Evolutionary conservation across 179 eudicot genomes (phyloP).

Genomic region (Pouteria campechiana): DNA sequence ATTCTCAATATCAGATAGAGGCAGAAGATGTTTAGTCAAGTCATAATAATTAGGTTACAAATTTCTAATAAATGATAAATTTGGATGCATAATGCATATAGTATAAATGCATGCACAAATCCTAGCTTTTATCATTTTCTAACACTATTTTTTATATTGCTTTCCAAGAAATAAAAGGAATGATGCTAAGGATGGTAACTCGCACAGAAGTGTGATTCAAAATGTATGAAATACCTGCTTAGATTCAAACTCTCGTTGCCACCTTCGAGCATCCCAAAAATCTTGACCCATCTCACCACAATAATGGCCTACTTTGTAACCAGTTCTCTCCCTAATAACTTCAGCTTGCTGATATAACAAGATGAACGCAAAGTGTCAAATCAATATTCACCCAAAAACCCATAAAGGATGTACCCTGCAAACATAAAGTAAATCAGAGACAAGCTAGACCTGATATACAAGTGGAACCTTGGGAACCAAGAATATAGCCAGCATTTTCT

Average conservation of each 20-base stretch:
- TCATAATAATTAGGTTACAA: no score
- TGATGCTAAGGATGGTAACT: no score
- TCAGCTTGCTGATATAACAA: conserved; percentile 77
- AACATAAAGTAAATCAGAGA: not conserved
- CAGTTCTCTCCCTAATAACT: conserved; percentile 88
- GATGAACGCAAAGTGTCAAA: not conserved
- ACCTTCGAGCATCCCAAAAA: conserved; percentile 92
- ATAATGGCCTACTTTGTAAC: conserved; percentile 89
- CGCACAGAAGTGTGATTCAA: not conserved
- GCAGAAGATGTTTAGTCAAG: no score
- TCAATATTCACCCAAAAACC: not conserved
- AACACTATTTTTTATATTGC: no score
- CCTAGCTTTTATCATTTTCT: no score
- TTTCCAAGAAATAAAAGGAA: no score
- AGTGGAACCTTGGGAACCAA: conserved; percentile 97
- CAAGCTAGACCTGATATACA: conserved; percentile 75
- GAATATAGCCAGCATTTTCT: conserved; percentile 78
- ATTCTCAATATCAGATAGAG: no score
- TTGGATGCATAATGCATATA: no score
- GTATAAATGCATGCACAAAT: no score
- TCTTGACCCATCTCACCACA: conserved; percentile 99
- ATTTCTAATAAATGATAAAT: no score
- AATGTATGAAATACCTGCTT: conserved; percentile 50
- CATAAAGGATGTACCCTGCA: not conserved
- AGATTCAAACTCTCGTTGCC: conserved; percentile 95